Evolutionary conservation across 1,139 yeast species (phyloP).

Genomic region (Yamadazyma kanchanaburiensis): DNA sequence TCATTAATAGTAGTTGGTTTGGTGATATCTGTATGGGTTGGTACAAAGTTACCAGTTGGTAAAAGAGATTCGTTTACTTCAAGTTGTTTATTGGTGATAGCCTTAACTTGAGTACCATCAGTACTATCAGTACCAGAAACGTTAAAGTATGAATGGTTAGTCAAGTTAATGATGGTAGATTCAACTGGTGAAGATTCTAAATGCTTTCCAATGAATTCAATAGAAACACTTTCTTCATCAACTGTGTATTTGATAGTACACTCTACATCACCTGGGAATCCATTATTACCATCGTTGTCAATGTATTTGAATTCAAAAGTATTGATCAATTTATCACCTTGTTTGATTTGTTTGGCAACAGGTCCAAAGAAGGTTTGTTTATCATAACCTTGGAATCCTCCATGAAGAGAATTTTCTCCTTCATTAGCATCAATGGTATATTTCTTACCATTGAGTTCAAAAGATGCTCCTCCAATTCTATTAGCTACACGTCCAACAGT

Average conservation of each 20-base stretch:
- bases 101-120: conserved; percentile 31
- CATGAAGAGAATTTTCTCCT: conserved; percentile 42
- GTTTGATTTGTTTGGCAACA: conserved; percentile 32
- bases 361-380: conserved; percentile 50
- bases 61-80: conserved; percentile 37
- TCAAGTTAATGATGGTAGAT: conserved; percentile 54
- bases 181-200: conserved; percentile 32
- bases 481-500: conserved; percentile 66
- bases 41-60: conserved; percentile 51
- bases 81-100: conserved; percentile 27
- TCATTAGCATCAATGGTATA: conserved; percentile 44
- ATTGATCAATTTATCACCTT: conserved; percentile 16
- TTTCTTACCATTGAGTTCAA: conserved; percentile 37
- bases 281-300: conserved; percentile 48
- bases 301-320: conserved; percentile 37
- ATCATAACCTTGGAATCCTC: conserved; percentile 54
- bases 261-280: conserved; percentile 54
- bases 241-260: conserved; percentile 42
- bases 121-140: conserved; percentile 23
- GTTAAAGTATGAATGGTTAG: conserved; percentile 66
- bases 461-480: conserved; percentile 48
- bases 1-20: conserved; percentile 20
- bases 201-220: conserved; percentile 49
- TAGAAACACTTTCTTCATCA: conserved; percentile 24
- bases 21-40: conserved; percentile 17